phyloP scores from a whole-genome alignment of 2,329 filamentous ascomycete genomes.

The Elsinoe ampelina region DNA sequence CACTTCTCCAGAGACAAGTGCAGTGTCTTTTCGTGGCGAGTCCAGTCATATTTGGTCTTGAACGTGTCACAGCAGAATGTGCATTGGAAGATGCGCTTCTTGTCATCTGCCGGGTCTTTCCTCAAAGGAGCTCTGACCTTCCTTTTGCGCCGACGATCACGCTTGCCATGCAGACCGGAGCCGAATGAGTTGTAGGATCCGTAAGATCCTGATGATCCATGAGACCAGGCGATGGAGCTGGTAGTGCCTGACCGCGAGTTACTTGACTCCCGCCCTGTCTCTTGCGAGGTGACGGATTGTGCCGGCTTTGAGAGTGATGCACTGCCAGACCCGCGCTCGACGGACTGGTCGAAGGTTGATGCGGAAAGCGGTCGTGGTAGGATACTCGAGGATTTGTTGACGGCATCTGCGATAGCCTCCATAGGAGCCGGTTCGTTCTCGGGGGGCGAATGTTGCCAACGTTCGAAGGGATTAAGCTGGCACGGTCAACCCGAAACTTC shows the following conservation, averaged over 20 bases:
- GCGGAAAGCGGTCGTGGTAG: slow-evolving; percentile 20
- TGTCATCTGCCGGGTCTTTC: slow-evolving; percentile 29
- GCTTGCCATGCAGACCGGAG: slow-evolving; percentile 44
- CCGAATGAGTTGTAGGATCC: slow-evolving; percentile 46
- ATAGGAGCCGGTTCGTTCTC: slow-evolving; percentile 60
- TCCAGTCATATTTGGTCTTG: slow-evolving; percentile 51
- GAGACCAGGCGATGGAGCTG: slow-evolving; percentile 40
- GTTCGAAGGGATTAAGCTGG: slow-evolving; percentile 54
- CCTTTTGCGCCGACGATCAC: slow-evolving; percentile 46
- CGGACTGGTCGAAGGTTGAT: slow-evolving; percentile 24
- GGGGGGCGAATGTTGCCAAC: slow-evolving; percentile 61
- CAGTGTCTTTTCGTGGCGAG: slow-evolving; percentile 56
- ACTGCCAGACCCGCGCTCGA: slow-evolving; percentile 21
- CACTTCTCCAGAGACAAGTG: slow-evolving; percentile 57
- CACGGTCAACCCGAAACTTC: slow-evolving; percentile 35
- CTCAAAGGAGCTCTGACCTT: slow-evolving; percentile 19
- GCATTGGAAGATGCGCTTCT: slow-evolving; percentile 45
- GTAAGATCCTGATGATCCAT: slow-evolving; percentile 47
- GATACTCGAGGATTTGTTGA: slow-evolving; percentile 30
- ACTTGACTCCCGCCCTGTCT: slow-evolving; percentile 32
- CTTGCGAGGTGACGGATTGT: slow-evolving; percentile 46
- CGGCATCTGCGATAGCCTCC: slow-evolving; percentile 54
- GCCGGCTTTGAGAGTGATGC: slow-evolving; percentile 42
- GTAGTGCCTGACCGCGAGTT: slow-evolving; percentile 14
- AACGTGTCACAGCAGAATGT: slow-evolving; percentile 51